A percentile compares a stretch with the other conserved stretches of the same genome.
Conservation (phyloP, 148 eudicot genomes). For the Rhododendron griersonianum region DNA sequence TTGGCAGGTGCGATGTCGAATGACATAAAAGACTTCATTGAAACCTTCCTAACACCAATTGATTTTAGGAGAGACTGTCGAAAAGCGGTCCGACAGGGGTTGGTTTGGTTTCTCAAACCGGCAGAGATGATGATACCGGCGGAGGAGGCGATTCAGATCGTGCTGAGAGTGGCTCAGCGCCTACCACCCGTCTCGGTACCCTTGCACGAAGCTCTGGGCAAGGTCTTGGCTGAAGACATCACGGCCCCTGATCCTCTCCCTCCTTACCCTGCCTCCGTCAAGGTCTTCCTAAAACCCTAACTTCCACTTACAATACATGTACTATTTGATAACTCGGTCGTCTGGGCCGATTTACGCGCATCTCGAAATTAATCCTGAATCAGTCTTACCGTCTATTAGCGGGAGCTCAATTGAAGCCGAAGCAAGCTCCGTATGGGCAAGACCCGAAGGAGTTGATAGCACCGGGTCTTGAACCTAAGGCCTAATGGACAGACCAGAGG, state of each 20-base stretch:
- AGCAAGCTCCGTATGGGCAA: too few relatives aligned
- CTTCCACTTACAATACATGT: background rate
- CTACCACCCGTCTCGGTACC: conserved; percentile 53
- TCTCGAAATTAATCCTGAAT: too few relatives aligned
- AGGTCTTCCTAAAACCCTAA: conserved; percentile 34
- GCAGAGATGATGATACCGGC: conserved; percentile 41
- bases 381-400: too few relatives aligned
- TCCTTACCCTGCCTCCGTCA: conserved; percentile 84
- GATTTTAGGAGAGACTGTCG: too few relatives aligned
- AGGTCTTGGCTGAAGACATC: conserved; percentile 65
- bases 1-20: accelerated
- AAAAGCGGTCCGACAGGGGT: background rate
- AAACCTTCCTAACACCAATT: too few relatives aligned
- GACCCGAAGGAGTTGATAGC: too few relatives aligned
- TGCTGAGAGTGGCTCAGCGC: conserved; percentile 43
- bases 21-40: too few relatives aligned
- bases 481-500: too few relatives aligned
- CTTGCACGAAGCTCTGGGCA: conserved; percentile 62
- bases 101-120: background rate
- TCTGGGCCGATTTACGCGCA: background rate
- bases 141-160: conserved; percentile 55
- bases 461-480: too few relatives aligned
- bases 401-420: too few relatives aligned
- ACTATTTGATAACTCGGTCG: too few relatives aligned
- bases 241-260: conserved; percentile 87